Evolutionary conservation across 2,329 filamentous ascomycete species (phyloP), one percentile per base, ranked within the genome.

Genomic region (Monosporascus sp.): DNA sequence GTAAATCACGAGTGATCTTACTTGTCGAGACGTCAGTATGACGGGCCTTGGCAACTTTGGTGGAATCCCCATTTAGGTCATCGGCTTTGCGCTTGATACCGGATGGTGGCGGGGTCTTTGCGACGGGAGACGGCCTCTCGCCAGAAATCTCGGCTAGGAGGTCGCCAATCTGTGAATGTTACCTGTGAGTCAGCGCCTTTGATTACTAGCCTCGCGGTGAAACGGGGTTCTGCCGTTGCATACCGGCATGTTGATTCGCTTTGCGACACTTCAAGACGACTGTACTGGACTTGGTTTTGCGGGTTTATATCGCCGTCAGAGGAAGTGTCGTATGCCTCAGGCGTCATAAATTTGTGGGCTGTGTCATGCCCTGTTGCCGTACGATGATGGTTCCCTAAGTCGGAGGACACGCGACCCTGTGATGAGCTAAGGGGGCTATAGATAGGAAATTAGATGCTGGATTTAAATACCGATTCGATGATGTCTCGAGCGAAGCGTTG

Each of bases 71-170:
- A 37, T 58, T 63, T 20, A 63, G 64, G 52, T 83, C 77, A 55
- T 79, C 78, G 48, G 81, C 78, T 64, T 85, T 86, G 59, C 83
- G 77, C 69, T 86, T 86, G 38, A 73, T 66, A 27, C 66, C 62
- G 7, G 71, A 61, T 17, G 71, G 60, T 44, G 58, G 53, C 48
- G 66, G 58, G 17, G 66, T 57, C 50, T 63, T 63, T 3, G 64
- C 40, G 11, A 71, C 54, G 16, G 76, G 62, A 9, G 72, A 65
- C 27, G 72, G 69, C 65, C 78, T 75, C 57, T 77, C 76, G 64
- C 83, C 83, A 59, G 75, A 81, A 59, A 87, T 86, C 65, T 83
- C 79, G 59, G 82, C 83, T 36, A 84, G 74, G n/a, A 84, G 71
- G 58, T 83, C 80, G 56, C 76, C 71, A 61, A 84, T 83, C 78